A percentile compares a stretch with the other conserved stretches of the same genome.
Evolutionary conservation across 192 early-diverging fungal species (phyloP).

Genomic region (Chytriomyces confervae): DNA sequence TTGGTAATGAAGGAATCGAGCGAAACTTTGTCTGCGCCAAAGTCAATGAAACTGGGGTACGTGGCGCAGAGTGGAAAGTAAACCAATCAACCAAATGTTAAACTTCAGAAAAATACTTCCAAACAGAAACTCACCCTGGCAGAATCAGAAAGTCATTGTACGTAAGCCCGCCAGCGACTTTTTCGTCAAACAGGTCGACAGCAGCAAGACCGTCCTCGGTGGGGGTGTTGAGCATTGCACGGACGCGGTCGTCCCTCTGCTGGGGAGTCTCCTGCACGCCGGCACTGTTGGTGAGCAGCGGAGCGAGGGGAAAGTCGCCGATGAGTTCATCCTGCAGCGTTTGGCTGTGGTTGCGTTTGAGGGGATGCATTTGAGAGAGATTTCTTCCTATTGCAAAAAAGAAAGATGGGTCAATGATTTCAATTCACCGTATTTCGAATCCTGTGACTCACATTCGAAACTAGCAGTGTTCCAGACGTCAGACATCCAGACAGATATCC

Average conservation of each 20-base stretch:
- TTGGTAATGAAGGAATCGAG: conserved; percentile 89
- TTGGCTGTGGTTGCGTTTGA: conserved; percentile 6
- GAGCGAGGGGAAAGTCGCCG: conserved; percentile 27
- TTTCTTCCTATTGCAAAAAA: no score
- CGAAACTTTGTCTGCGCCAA: conserved; percentile 78
- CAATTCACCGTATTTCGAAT: no score
- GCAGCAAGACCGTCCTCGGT: conserved; percentile 81
- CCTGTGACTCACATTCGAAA: no score
- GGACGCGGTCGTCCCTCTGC: conserved; percentile 36
- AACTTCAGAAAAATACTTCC: no score
- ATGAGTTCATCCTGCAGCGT: neutral
- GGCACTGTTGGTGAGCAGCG: neutral
- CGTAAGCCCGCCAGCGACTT: conserved; percentile 75
- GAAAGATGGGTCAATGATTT: no score
- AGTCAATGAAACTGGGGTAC: conserved; percentile 72
- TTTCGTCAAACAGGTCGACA: conserved; percentile 81
- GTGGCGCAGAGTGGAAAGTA: no score
- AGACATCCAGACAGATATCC: no score
- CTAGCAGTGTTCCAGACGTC: no score
- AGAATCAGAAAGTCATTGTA: conserved; percentile 99
- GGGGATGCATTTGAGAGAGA: neutral
- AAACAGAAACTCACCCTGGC: conserved; percentile 69
- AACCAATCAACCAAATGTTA: no score
- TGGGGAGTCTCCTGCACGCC: conserved; percentile 14
- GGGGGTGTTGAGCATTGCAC: conserved; percentile 26